These are phyloP conservation scores for Stachybotrys chartarum DNA, from an alignment of 2,329 filamentous ascomycete species.

Conservation along the genomic window DNA sequence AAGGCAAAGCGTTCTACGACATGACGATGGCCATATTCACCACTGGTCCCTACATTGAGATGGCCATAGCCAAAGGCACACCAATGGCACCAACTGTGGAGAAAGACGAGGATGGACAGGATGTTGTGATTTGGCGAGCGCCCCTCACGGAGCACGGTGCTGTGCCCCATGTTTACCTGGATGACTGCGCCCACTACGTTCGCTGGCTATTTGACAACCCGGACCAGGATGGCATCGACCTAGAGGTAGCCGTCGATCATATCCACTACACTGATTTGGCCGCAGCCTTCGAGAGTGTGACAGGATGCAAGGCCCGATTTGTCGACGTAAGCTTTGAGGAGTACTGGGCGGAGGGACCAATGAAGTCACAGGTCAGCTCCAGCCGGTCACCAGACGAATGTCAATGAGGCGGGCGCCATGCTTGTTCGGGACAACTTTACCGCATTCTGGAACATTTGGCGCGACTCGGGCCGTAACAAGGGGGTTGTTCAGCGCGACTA, in stretches of 20 bases:
- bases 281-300: slow-evolving; percentile 32
- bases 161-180: slow-evolving; percentile 33
- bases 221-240: slow-evolving; percentile 34
- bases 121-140: slow-evolving; percentile 30
- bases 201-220: slow-evolving; percentile 41
- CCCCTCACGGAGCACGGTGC: slow-evolving; percentile 30
- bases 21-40: slow-evolving; percentile 32
- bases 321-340: slow-evolving; percentile 25
- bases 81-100: slow-evolving; percentile 32
- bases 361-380: slow-evolving; percentile 11
- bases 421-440: slow-evolving; percentile 40
- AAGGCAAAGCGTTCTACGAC: background rate
- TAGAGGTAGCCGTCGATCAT: slow-evolving; percentile 35
- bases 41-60: slow-evolving; percentile 39
- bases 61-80: slow-evolving; percentile 27
- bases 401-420: slow-evolving; percentile 22
- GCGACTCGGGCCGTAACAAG: slow-evolving; percentile 29
- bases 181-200: slow-evolving; percentile 39
- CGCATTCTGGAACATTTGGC: slow-evolving; percentile 42
- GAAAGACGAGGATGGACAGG: slow-evolving; percentile 14
- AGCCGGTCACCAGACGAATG: slow-evolving; percentile 28
- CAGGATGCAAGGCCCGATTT: slow-evolving; percentile 31
- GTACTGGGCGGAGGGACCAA: slow-evolving; percentile 19
- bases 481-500: slow-evolving; percentile 39
- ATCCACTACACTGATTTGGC: slow-evolving; percentile 32